phyloP scores from a whole-genome alignment of 176 grass and related monocot species.

The Cenchrus purpureus region DNA sequence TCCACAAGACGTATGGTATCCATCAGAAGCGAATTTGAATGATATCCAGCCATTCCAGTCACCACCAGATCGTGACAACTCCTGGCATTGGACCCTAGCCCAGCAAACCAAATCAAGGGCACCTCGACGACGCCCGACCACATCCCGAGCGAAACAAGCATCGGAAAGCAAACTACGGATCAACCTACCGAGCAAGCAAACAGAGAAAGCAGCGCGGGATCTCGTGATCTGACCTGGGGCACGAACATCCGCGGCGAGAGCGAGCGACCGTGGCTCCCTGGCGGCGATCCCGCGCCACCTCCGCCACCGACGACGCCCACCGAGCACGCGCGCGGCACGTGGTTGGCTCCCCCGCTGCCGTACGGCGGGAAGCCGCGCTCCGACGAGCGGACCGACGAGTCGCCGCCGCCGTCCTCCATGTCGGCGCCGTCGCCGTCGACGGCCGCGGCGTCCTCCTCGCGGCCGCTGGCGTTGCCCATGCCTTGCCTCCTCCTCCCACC shows the following conservation, averaged over 20 bases:
- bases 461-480: constrained; percentile 93
- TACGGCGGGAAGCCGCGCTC: constrained; percentile 49
- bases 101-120: constrained; percentile 30
- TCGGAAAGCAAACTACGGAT: constrained; percentile 16
- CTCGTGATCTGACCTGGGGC: constrained; percentile 83
- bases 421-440: constrained; percentile 54
- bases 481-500: constrained; percentile 34
- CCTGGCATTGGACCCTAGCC: constrained; percentile 32
- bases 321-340: constrained; percentile 47
- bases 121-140: constrained; percentile 24
- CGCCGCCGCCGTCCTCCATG: constrained; percentile 54
- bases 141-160: constrained; percentile 36
- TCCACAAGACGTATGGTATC: constrained; percentile 3
- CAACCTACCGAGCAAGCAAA: constrained; percentile 34
- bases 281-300: constrained; percentile 53
- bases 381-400: constrained; percentile 61
- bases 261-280: constrained; percentile 72
- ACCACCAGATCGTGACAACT: constrained; percentile 43
- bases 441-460: constrained; percentile 62
- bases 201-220: constrained; percentile 16
- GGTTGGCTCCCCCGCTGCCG: constrained; percentile 40
- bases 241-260: constrained; percentile 97
- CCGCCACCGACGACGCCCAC: constrained; percentile 37
- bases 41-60: neutral
- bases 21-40: constrained; percentile 27